Evolutionary conservation across 148 eudicot genomes (phyloP).

Genomic region (Spergularia bocconei): DNA sequence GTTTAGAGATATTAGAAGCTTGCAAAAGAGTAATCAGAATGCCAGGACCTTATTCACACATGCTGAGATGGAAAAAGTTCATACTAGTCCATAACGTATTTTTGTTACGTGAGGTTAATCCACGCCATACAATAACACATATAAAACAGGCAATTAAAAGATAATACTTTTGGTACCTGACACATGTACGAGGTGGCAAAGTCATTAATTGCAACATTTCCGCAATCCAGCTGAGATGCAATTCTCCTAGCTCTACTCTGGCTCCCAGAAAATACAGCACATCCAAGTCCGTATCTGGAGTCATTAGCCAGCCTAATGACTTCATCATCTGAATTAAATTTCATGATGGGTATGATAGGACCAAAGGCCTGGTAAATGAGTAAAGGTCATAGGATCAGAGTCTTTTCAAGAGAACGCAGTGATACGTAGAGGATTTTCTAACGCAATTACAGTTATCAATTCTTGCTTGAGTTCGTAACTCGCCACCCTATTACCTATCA

Average conservation of each 20-base stretch:
- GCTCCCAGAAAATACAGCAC: constrained; percentile 94
- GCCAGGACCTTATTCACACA: no score
- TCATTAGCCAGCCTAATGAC: constrained; percentile 88
- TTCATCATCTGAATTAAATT: constrained; percentile 88
- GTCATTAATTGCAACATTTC: constrained; percentile 91
- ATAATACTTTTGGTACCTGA: constrained; percentile 50
- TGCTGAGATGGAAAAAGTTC: not conserved
- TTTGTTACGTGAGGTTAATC: not conserved
- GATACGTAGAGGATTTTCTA: not conserved
- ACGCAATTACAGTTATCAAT: not conserved
- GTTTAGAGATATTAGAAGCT: no score
- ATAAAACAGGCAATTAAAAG: not conserved
- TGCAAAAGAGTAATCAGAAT: no score
- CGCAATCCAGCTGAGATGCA: constrained; percentile 82
- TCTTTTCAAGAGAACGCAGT: not conserved
- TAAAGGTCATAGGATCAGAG: not conserved
- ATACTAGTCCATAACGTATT: not conserved
- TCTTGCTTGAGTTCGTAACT: not conserved
- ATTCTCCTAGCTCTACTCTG: constrained; percentile 75
- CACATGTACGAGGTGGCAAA: constrained; percentile 96
- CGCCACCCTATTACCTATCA: not conserved
- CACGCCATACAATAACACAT: not conserved
- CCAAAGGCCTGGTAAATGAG: constrained; percentile 79
- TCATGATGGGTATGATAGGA: constrained; percentile 96
- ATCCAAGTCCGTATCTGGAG: constrained; percentile 95